Conservation (phyloP, 345 rosid species). For the Melastoma malabathricum region DNA sequence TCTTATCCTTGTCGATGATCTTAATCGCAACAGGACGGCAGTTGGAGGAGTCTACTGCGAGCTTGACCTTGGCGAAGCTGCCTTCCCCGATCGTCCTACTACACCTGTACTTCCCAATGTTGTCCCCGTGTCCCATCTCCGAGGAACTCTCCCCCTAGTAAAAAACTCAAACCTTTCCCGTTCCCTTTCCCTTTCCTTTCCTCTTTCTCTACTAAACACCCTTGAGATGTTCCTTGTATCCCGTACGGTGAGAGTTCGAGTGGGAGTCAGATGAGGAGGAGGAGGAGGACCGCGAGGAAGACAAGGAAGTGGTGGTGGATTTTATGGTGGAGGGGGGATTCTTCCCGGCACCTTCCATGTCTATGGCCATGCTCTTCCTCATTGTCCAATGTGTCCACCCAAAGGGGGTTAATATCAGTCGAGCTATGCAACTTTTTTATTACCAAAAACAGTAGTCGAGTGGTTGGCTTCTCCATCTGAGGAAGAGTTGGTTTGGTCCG, state of each 20-base stretch:
- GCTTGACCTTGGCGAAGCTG: conserved; percentile 81
- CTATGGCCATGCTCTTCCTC: too few species aligned
- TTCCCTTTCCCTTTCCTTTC: not conserved
- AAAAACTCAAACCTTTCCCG: not conserved
- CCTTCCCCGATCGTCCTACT: conserved; percentile 78
- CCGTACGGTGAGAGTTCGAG: conserved; percentile 1
- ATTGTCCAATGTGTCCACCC: too few species aligned
- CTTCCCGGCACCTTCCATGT: too few species aligned
- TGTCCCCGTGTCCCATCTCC: conserved; percentile 35
- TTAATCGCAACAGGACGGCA: conserved; percentile 57
- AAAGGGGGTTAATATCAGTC: too few species aligned
- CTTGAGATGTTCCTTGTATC: conserved; percentile 13
- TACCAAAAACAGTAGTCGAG: too few species aligned
- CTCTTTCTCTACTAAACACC: conserved; percentile 3
- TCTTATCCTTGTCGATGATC: conserved; percentile 62
- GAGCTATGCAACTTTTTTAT: too few species aligned
- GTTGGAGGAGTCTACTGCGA: conserved; percentile 52
- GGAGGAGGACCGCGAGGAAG: not conserved
- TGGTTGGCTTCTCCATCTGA: too few species aligned
- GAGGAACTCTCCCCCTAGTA: not conserved
- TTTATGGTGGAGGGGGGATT: too few species aligned
- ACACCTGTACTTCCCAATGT: conserved; percentile 59
- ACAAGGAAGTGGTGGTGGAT: not conserved
- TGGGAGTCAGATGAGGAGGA: not conserved
- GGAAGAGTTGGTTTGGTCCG: too few species aligned